These are phyloP conservation scores for Ramaria sp. DNA, from an alignment of 768 basidiomycete genomes.

Conservation along the genomic window DNA sequence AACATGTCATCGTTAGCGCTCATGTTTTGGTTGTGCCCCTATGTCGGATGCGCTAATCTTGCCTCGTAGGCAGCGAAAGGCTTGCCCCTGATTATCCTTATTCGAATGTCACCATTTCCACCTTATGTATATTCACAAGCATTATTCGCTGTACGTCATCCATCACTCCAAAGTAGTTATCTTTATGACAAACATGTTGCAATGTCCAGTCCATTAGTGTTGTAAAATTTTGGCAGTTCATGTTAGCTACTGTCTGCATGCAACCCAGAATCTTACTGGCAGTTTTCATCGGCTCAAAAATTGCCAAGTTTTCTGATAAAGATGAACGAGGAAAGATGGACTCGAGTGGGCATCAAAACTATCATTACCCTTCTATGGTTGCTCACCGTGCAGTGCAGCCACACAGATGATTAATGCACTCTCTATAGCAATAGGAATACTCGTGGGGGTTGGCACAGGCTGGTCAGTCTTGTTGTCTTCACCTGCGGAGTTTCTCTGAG, in stretches of 20 bases:
- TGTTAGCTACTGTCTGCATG: slow-evolving; percentile 57
- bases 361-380: neutral
- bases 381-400: slow-evolving; percentile 24
- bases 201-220: slow-evolving; percentile 52
- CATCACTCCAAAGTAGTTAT: neutral
- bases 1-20: slow-evolving; percentile 57
- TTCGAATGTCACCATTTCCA: slow-evolving; percentile 73
- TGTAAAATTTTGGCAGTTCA: slow-evolving; percentile 67
- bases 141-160: slow-evolving; percentile 62
- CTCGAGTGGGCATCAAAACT: slow-evolving; percentile 34
- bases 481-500: slow-evolving; percentile 8
- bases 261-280: slow-evolving; percentile 65
- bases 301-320: slow-evolving; percentile 68
- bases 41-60: neutral
- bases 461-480: slow-evolving; percentile 38
- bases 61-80: slow-evolving; percentile 53
- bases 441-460: slow-evolving; percentile 49
- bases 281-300: slow-evolving; percentile 68
- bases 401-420: slow-evolving; percentile 56
- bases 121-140: slow-evolving; percentile 85
- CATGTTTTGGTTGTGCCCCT: neutral
- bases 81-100: slow-evolving; percentile 69
- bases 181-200: neutral
- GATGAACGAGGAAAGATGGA: slow-evolving; percentile 69
- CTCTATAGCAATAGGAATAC: slow-evolving; percentile 48